phyloP scores from a whole-genome alignment of 306 rosid species.

The Calophaca sinica region DNA sequence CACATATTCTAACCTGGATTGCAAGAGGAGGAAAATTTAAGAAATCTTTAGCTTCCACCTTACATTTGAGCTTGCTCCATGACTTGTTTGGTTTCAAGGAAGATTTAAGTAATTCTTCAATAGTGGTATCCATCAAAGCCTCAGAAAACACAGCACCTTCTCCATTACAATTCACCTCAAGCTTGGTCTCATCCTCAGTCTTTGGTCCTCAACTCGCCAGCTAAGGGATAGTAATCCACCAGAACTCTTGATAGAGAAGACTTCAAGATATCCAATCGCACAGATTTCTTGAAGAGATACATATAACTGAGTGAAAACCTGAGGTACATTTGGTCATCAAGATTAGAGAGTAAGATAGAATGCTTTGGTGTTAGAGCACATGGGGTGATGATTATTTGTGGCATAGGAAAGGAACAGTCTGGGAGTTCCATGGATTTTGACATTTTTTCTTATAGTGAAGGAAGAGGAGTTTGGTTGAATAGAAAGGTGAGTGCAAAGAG shows the following conservation, averaged over 20 bases:
- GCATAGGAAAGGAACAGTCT: constrained; percentile 58
- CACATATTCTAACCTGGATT: constrained; percentile 33
- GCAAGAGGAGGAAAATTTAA: constrained; percentile 81
- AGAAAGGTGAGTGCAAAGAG: too few species aligned
- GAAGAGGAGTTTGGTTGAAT: too few species aligned
- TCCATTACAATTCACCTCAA: constrained; percentile 77
- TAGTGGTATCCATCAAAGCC: constrained; percentile 73
- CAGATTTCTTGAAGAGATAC: constrained; percentile 61
- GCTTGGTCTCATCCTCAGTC: constrained; percentile 59
- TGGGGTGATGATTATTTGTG: constrained; percentile 59
- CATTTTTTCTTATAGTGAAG: constrained; percentile 46
- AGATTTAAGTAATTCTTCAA: constrained; percentile 56
- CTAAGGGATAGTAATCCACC: constrained; percentile 79
- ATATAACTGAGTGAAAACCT: constrained; percentile 59
- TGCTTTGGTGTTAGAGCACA: constrained; percentile 72
- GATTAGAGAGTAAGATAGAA: constrained; percentile 70
- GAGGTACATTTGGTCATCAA: constrained; percentile 77
- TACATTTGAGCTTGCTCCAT: constrained; percentile 73
- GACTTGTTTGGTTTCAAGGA: constrained; percentile 13
- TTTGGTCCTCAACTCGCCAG: constrained; percentile 67
- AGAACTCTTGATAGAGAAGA: constrained; percentile 66
- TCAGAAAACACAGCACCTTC: constrained; percentile 76
- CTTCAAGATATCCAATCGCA: constrained; percentile 57
- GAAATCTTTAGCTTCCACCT: constrained; percentile 63
- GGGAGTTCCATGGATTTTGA: constrained; percentile 65